Conservation (phyloP, 2,329 filamentous ascomycete genomes). For the Blumeria hordei region DNA sequence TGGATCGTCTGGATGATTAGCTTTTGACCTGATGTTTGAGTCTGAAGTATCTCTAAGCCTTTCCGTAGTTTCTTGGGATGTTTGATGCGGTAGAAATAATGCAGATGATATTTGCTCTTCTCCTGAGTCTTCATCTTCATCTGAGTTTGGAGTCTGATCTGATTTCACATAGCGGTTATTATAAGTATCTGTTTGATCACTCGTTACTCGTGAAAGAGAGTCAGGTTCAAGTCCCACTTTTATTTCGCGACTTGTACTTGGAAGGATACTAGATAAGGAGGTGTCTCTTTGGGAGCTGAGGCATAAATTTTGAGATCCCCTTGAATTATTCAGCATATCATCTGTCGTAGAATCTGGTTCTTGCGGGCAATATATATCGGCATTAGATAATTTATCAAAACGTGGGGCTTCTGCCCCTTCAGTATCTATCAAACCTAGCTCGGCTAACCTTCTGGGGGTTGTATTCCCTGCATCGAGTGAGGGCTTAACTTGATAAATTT, state of each 20-base stretch:
- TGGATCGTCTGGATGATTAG: slow-evolving; percentile 3
- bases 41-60: slow-evolving; percentile 4
- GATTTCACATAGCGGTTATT: background rate
- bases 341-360: slow-evolving; percentile 9
- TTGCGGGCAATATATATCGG: background rate
- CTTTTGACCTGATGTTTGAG: slow-evolving; percentile 2
- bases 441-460: too few relatives aligned
- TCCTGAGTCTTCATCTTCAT: slow-evolving; percentile 36
- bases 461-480: background rate
- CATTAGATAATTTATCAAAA: background rate
- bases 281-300: slow-evolving; percentile 9
- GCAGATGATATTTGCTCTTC: slow-evolving; percentile 76
- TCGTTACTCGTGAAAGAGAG: background rate
- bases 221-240: background rate
- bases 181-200: background rate
- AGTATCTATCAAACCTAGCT: slow-evolving; percentile 18
- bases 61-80: slow-evolving; percentile 20
- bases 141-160: slow-evolving; percentile 5
- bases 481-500: background rate
- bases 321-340: slow-evolving; percentile 5
- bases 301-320: slow-evolving; percentile 14
- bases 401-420: background rate
- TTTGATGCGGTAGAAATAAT: slow-evolving; percentile 57
- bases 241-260: slow-evolving; percentile 12
- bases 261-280: slow-evolving; percentile 15